Evolutionary conservation across 305 asterid genomes (phyloP).

Genomic region (Fraxinus velutina): DNA sequence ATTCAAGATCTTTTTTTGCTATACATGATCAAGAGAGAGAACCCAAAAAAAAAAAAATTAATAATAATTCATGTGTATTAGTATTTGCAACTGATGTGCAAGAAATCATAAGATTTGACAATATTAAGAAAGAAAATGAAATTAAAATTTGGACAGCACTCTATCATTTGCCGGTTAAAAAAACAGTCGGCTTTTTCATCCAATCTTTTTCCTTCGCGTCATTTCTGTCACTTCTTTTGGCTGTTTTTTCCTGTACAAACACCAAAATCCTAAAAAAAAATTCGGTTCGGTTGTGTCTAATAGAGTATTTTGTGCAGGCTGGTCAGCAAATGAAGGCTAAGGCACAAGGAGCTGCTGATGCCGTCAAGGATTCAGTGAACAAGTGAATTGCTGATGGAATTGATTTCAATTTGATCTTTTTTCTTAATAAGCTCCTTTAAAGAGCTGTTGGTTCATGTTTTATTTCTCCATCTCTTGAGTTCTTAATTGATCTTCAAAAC

Average conservation of each 20-base stretch:
- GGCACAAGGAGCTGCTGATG: constrained; percentile 9
- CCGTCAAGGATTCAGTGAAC: constrained; percentile 6
- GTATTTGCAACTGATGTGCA: neutral
- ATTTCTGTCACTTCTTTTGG: too few relatives aligned
- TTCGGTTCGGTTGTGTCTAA: neutral
- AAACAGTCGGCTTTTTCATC: too few relatives aligned
- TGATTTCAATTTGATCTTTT: neutral
- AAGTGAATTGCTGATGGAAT: neutral
- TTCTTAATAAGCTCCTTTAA: neutral
- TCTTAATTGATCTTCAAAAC: neutral
- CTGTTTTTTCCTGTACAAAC: too few relatives aligned
- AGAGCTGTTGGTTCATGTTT: neutral
- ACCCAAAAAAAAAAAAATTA: too few relatives aligned
- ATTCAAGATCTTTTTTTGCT: neutral
- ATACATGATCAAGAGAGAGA: neutral
- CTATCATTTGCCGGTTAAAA: too few relatives aligned
- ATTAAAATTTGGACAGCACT: neutral
- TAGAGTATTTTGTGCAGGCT: neutral
- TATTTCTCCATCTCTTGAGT: neutral
- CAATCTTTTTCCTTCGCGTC: too few relatives aligned
- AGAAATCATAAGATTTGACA: neutral
- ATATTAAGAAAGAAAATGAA: constrained; percentile 3
- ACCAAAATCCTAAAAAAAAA: too few relatives aligned
- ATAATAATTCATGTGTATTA: neutral
- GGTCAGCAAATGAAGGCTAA: constrained; percentile 2